Conservation (phyloP, 2,329 filamentous ascomycete species). For the Epicoccum sorghinum region DNA sequence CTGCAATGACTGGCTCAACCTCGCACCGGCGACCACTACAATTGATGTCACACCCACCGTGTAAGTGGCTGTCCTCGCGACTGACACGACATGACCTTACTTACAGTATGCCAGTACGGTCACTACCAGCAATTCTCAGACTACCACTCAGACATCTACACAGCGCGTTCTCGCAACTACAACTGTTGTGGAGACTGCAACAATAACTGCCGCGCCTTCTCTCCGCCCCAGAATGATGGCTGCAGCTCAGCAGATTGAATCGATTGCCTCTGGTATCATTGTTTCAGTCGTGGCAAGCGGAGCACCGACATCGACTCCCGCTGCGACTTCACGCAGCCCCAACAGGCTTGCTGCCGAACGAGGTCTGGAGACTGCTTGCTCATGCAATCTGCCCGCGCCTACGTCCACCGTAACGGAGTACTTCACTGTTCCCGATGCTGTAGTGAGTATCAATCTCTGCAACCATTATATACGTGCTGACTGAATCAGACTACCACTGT, state of each 20-base stretch:
- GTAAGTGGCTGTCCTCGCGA: constrained; percentile 20
- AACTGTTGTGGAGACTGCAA: constrained; percentile 31
- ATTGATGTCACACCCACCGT: constrained; percentile 31
- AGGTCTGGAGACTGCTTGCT: constrained; percentile 39
- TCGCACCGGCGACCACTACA: constrained; percentile 29
- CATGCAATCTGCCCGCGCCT: constrained; percentile 37
- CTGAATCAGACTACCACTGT: constrained; percentile 21
- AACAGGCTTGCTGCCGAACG: constrained; percentile 24
- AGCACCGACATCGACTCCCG: constrained; percentile 10
- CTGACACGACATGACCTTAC: background rate
- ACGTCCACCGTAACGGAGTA: constrained; percentile 36
- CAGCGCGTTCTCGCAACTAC: constrained; percentile 27
- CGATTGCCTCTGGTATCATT: constrained; percentile 31
- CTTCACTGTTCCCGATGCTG: constrained; percentile 26
- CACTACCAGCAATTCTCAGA: constrained; percentile 24
- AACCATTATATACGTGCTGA: background rate
- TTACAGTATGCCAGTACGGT: constrained; percentile 22
- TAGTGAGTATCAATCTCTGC: constrained; percentile 24
- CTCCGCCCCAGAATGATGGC: constrained; percentile 21
- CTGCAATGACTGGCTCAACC: constrained; percentile 39
- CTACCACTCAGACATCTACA: constrained; percentile 26
- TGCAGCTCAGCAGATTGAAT: constrained; percentile 24
- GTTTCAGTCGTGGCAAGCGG: constrained; percentile 29
- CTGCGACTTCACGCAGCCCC: constrained; percentile 19
- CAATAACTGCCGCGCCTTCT: constrained; percentile 22